Percentiles rank a stretch among this genome's conserved stretches.
Evolutionary conservation across 2,329 filamentous ascomycete genomes (phyloP).

Genomic region (Pseudogymnoascus sp.): DNA sequence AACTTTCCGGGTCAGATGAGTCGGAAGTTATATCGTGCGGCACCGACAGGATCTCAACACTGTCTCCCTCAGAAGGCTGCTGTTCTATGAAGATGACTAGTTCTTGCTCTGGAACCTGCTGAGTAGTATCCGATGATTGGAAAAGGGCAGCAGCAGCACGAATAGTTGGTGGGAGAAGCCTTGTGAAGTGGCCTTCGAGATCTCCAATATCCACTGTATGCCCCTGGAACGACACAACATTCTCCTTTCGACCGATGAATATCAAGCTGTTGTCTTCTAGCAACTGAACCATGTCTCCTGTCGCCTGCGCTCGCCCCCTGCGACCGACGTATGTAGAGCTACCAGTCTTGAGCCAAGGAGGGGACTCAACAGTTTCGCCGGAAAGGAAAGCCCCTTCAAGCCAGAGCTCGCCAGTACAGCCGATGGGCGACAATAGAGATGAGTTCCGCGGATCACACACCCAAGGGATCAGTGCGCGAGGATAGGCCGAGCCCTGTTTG

Average conservation of each 20-base stretch:
- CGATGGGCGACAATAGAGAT: slow-evolving; percentile 33
- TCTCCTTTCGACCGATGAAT: slow-evolving; percentile 26
- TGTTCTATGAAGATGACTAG: slow-evolving; percentile 32
- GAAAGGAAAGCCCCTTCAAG: slow-evolving; percentile 33
- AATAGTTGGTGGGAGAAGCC: slow-evolving; percentile 27
- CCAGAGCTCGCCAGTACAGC: slow-evolving; percentile 33
- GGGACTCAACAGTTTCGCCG: slow-evolving; percentile 23
- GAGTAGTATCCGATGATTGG: slow-evolving; percentile 12
- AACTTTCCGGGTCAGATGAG: slow-evolving; percentile 11
- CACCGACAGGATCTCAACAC: slow-evolving; percentile 23
- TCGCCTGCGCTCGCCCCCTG: slow-evolving; percentile 21
- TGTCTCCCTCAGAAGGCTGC: slow-evolving; percentile 20
- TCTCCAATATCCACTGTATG: slow-evolving; percentile 34
- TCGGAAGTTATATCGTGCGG: slow-evolving; percentile 16
- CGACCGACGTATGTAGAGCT: slow-evolving; percentile 27
- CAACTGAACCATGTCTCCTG: slow-evolving; percentile 26
- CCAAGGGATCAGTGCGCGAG: slow-evolving; percentile 29
- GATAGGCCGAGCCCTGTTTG: slow-evolving; percentile 28
- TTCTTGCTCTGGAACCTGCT: slow-evolving; percentile 10
- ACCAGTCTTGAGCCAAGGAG: slow-evolving; percentile 31
- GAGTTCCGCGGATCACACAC: slow-evolving; percentile 28
- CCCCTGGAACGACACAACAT: slow-evolving; percentile 27
- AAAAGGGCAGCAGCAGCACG: slow-evolving; percentile 26
- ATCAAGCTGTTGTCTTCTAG: slow-evolving; percentile 23
- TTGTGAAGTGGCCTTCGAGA: slow-evolving; percentile 32